These are phyloP conservation scores for Neonectria faginata DNA, from an alignment of 2,329 filamentous ascomycete genomes.

Conservation along the genomic window DNA sequence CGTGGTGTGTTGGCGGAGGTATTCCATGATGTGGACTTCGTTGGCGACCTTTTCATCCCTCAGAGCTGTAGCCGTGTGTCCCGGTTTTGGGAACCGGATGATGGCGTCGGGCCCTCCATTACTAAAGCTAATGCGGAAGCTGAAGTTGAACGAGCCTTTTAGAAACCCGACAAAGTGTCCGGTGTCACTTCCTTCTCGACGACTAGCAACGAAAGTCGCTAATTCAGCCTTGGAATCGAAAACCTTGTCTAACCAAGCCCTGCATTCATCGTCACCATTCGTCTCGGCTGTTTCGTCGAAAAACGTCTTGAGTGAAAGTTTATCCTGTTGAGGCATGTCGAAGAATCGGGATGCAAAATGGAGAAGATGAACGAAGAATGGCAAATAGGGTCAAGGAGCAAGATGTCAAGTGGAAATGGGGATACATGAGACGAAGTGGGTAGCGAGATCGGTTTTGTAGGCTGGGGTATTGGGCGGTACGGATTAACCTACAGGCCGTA, in stretches of 20 bases:
- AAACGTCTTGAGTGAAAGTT: conserved; percentile 22
- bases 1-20: conserved; percentile 44
- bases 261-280: conserved; percentile 38
- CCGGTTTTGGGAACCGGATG: conserved; percentile 45
- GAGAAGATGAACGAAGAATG: neutral
- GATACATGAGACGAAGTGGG: too few relatives aligned
- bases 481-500: too few relatives aligned
- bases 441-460: too few relatives aligned
- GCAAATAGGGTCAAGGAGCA: neutral
- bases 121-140: conserved; percentile 39
- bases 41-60: conserved; percentile 50
- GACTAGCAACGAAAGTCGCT: conserved; percentile 36
- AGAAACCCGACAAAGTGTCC: conserved; percentile 41
- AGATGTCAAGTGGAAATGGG: neutral
- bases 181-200: conserved; percentile 24
- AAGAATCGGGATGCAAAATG: too few relatives aligned
- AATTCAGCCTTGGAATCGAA: conserved; percentile 40
- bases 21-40: conserved; percentile 45
- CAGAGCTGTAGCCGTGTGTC: conserved; percentile 34
- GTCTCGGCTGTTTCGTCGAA: conserved; percentile 41
- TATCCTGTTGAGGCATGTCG: too few relatives aligned
- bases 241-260: conserved; percentile 34
- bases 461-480: too few relatives aligned
- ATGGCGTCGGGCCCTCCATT: conserved; percentile 31
- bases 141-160: conserved; percentile 48